phyloP scores from a whole-genome alignment of 2,329 filamentous ascomycete genomes.

The Chrysoporthe deuterocubensis region DNA sequence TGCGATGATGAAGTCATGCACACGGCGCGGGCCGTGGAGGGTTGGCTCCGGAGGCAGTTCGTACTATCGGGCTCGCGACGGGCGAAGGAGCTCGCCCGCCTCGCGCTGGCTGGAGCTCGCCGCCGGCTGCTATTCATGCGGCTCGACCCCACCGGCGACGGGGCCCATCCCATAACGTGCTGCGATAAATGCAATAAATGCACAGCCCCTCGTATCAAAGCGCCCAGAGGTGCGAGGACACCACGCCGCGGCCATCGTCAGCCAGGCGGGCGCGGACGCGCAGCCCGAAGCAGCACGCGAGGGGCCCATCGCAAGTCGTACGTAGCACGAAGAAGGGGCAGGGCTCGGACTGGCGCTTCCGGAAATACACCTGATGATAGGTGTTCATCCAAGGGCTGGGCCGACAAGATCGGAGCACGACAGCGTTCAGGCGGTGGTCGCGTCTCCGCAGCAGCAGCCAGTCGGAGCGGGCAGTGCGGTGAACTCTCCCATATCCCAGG shows the following conservation, averaged over 20 bases:
- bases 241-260: not conserved
- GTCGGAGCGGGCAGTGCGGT: not conserved
- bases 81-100: not conserved
- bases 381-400: not conserved
- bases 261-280: not conserved
- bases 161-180: not conserved
- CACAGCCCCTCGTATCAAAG: not conserved
- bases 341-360: not conserved
- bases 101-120: not conserved
- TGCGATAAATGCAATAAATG: not conserved
- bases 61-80: not conserved
- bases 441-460: not conserved
- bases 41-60: not conserved
- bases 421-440: not conserved
- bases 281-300: not conserved
- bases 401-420: not conserved
- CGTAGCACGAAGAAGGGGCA: not conserved
- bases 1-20: not conserved
- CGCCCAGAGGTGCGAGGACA: not conserved
- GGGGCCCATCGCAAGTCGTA: not conserved
- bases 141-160: not conserved
- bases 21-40: constrained; percentile 7
- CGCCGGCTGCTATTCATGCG: not conserved
- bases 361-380: not conserved
- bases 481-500: not conserved